Conservation (phyloP, 2,329 filamentous ascomycete genomes). For the Lasiodiplodia hormozganensis region DNA sequence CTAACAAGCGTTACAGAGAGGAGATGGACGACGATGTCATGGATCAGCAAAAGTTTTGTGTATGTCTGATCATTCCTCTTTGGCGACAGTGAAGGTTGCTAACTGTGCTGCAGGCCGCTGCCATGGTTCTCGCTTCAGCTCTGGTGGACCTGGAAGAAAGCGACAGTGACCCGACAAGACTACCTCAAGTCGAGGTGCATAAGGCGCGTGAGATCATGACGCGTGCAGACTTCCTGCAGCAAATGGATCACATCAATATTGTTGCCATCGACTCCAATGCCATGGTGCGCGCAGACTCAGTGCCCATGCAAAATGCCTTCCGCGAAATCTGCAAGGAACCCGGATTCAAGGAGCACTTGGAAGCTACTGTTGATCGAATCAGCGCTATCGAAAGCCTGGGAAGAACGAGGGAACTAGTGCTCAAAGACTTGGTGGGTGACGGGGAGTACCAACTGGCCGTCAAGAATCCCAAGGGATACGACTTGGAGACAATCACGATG, state of each 20-base stretch:
- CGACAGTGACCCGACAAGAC: conserved; percentile 59
- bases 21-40: conserved; percentile 91
- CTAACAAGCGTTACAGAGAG: conserved; percentile 33
- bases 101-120: conserved; percentile 66
- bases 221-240: conserved; percentile 85
- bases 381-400: conserved; percentile 80
- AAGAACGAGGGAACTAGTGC: conserved; percentile 80
- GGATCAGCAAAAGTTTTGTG: conserved; percentile 89
- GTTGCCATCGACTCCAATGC: conserved; percentile 86
- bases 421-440: conserved; percentile 72
- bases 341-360: conserved; percentile 79
- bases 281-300: conserved; percentile 77
- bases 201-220: conserved; percentile 85
- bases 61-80: conserved; percentile 52
- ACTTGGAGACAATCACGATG: conserved; percentile 14
- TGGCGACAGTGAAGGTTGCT: background rate
- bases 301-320: conserved; percentile 90
- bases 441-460: conserved; percentile 13
- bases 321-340: conserved; percentile 74
- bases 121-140: conserved; percentile 85
- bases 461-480: conserved; percentile 13
- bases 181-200: conserved; percentile 80
- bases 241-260: conserved; percentile 85
- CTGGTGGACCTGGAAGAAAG: conserved; percentile 78
- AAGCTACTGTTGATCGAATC: conserved; percentile 79